Percentiles rank a stretch among this genome's conserved stretches.
These are phyloP conservation scores for Juglanconis juglandina DNA, from an alignment of 2,329 filamentous ascomycete species.

Conservation along the genomic window DNA sequence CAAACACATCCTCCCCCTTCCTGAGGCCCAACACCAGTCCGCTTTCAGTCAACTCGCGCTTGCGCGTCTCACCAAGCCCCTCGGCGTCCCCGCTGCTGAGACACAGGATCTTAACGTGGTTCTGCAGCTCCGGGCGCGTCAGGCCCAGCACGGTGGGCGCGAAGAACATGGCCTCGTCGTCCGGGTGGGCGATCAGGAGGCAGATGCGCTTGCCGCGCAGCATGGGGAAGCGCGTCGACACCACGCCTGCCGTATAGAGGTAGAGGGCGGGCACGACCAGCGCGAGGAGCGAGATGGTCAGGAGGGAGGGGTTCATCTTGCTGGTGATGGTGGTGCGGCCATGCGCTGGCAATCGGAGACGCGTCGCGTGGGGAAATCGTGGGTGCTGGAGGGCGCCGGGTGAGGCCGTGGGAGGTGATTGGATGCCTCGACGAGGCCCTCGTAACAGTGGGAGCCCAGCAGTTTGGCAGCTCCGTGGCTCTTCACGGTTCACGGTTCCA, in stretches of 20 bases:
- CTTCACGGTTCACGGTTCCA: too few species aligned
- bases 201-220: constrained; percentile 79
- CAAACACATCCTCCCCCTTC: constrained; percentile 73
- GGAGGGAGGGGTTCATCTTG: constrained; percentile 25
- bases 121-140: constrained; percentile 72
- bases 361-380: neutral
- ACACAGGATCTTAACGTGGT: constrained; percentile 92
- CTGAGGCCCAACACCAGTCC: constrained; percentile 73
- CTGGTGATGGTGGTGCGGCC: neutral
- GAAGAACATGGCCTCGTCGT: constrained; percentile 99
- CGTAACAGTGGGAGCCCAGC: too few species aligned
- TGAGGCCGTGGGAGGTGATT: neutral
- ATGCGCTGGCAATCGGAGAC: neutral
- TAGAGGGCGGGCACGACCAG: constrained; percentile 48
- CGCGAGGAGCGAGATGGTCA: constrained; percentile 31
- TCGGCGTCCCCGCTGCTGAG: constrained; percentile 86
- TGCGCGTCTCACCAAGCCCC: constrained; percentile 78
- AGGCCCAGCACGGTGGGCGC: constrained; percentile 83
- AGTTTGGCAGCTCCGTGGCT: too few species aligned
- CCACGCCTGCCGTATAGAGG: constrained; percentile 46
- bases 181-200: constrained; percentile 91
- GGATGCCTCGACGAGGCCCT: neutral
- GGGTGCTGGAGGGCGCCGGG: neutral
- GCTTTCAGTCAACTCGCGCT: constrained; percentile 79
- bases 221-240: constrained; percentile 56